Conservation (phyloP, 805 yeast species). For the Kodamaea restingae region DNA sequence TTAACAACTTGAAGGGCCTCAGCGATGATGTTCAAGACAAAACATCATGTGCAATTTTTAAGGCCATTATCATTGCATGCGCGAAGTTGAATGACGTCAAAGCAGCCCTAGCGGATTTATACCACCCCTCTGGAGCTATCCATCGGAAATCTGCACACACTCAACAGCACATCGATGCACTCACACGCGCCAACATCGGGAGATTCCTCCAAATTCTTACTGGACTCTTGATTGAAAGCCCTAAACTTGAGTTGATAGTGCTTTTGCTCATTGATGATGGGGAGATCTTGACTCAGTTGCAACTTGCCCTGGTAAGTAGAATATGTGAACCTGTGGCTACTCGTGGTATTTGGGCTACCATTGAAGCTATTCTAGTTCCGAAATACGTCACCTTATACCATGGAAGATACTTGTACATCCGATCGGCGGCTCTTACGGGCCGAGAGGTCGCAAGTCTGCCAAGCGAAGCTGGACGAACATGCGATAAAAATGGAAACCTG, state of each 20-base stretch:
- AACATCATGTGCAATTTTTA: neutral
- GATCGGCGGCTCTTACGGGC: neutral
- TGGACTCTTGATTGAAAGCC: neutral
- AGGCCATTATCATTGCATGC: neutral
- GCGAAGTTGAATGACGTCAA: neutral
- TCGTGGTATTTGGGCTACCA: neutral
- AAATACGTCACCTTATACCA: neutral
- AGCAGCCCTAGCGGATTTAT: neutral
- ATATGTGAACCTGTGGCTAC: neutral
- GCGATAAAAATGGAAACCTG: too few species aligned
- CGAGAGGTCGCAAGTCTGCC: too few species aligned
- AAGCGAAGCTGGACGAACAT: too few species aligned
- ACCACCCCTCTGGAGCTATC: too few species aligned
- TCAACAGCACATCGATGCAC: neutral
- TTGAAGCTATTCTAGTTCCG: neutral
- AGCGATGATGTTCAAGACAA: too few species aligned
- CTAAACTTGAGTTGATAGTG: constrained; percentile 2
- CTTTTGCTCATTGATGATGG: constrained; percentile 2
- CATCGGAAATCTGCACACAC: neutral
- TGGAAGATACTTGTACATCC: neutral
- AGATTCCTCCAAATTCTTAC: neutral
- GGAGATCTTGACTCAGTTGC: neutral
- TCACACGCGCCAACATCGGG: neutral
- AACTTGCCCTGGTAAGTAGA: neutral
- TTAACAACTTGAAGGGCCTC: too few species aligned